phyloP scores from a whole-genome alignment of 805 yeast genomes.

The Ogataea populi-albae region DNA sequence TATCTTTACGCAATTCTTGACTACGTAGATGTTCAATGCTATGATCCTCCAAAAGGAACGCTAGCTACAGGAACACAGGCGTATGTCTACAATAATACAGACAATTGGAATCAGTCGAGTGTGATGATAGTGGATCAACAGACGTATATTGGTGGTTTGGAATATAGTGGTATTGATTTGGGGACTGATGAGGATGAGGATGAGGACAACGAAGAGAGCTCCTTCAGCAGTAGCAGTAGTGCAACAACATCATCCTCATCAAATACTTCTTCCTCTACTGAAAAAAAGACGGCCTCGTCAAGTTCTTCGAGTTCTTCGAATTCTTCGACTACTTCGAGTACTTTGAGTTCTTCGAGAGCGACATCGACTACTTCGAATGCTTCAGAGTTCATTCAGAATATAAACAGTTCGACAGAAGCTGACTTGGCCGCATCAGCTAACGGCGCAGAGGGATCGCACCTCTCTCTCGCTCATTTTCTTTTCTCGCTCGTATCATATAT shows the following conservation, averaged over 20 bases:
- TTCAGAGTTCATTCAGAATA: conserved; percentile 4
- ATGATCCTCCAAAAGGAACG: conserved; percentile 65
- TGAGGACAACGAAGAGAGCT: conserved; percentile 3
- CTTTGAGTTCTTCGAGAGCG: conserved; percentile 1
- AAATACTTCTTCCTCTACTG: conserved; percentile 1
- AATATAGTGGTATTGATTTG: conserved; percentile 66
- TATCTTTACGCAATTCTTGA: conserved; percentile 70
- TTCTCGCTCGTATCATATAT: conserved; percentile 1
- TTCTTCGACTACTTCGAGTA: conserved; percentile 1
- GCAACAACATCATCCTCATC: neutral
- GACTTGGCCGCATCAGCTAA: neutral
- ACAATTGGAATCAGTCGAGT: conserved; percentile 45
- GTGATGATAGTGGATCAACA: conserved; percentile 61
- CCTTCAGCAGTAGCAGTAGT: no score
- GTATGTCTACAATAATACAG: conserved; percentile 51
- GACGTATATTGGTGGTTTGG: conserved; percentile 57
- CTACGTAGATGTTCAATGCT: conserved; percentile 60
- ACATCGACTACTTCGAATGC: conserved; percentile 2
- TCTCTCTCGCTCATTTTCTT: neutral
- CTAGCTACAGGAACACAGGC: conserved; percentile 43
- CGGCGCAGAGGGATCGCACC: neutral
- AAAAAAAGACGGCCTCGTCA: conserved; percentile 1
- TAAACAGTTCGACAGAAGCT: neutral
- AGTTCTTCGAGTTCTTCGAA: conserved; percentile 3
- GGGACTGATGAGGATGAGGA: conserved; percentile 31